phyloP scores from a whole-genome alignment of 495 filamentous ascomycete species.

The Neurospora sp. region DNA sequence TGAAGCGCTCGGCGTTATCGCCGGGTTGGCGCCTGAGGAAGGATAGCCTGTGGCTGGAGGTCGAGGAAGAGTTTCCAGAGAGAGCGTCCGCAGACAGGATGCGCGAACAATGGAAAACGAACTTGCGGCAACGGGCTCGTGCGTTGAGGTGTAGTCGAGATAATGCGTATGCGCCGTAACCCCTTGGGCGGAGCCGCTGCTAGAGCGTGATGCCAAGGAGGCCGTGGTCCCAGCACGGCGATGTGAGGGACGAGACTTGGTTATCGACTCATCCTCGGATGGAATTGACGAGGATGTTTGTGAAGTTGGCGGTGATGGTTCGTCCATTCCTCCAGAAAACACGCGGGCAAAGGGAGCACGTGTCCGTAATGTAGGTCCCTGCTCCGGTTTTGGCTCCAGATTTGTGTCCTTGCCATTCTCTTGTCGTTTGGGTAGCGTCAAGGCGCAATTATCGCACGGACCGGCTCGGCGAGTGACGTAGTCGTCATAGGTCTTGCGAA shows the following conservation, averaged over 20 bases:
- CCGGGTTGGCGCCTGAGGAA: slow-evolving; percentile 10
- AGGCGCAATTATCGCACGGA: slow-evolving; percentile 51
- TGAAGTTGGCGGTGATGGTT: slow-evolving; percentile 31
- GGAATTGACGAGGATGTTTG: slow-evolving; percentile 35
- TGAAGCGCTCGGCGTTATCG: slow-evolving; percentile 26
- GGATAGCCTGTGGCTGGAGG: slow-evolving; percentile 30
- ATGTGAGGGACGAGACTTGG: slow-evolving; percentile 11
- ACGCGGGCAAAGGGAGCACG: slow-evolving; percentile 41
- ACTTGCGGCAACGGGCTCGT: slow-evolving; percentile 61
- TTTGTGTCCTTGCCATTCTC: slow-evolving; percentile 20
- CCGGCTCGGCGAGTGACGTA: slow-evolving; percentile 41
- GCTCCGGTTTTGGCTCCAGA: slow-evolving; percentile 8
- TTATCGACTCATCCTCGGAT: slow-evolving; percentile 32
- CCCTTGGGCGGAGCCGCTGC: slow-evolving; percentile 29
- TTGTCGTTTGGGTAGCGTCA: slow-evolving; percentile 47
- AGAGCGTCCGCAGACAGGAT: slow-evolving; percentile 77
- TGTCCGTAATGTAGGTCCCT: slow-evolving; percentile 35
- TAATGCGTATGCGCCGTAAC: slow-evolving; percentile 69
- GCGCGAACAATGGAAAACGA: slow-evolving; percentile 80
- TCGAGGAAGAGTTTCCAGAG: slow-evolving; percentile 73
- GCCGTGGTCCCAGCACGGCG: slow-evolving; percentile 22
- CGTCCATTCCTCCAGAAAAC: slow-evolving; percentile 24
- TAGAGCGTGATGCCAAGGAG: slow-evolving; percentile 32
- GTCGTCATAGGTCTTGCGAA: slow-evolving; percentile 46
- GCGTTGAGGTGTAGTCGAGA: slow-evolving; percentile 77